Evolutionary conservation across 176 grass and related monocot genomes (phyloP).

Genomic region (Phyllostachys edulis): DNA sequence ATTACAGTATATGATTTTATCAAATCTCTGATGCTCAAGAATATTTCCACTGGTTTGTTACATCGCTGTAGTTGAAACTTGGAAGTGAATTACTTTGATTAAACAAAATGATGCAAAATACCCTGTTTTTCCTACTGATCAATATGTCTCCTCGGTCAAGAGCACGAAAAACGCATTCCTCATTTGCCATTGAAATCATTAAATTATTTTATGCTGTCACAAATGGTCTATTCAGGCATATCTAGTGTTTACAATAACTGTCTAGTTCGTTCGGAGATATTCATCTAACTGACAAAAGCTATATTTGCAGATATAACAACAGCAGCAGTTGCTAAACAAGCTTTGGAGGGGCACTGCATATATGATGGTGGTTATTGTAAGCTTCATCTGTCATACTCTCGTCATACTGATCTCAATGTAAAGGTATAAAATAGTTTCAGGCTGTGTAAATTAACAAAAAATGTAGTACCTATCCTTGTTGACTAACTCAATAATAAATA

Average conservation of each 20-base stretch:
- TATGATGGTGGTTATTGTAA: constrained; percentile 99
- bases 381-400: constrained; percentile 99
- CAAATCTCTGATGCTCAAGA: not conserved
- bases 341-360: constrained; percentile 99
- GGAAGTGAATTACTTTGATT: constrained; percentile 13
- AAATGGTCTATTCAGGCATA: not conserved
- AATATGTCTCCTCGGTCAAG: not conserved
- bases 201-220: not conserved
- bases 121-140: not conserved
- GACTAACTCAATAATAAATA: constrained; percentile 35
- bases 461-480: constrained; percentile 2
- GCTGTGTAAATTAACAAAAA: constrained; percentile 43
- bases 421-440: constrained; percentile 90
- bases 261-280: not conserved
- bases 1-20: constrained; percentile 13
- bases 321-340: constrained; percentile 89
- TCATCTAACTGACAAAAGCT: constrained; percentile 1
- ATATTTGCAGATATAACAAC: constrained; percentile 61
- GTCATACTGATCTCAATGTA: constrained; percentile 99
- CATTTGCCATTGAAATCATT: not conserved
- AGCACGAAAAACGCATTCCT: not conserved
- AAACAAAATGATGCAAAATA: not conserved
- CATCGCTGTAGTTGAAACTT: not conserved
- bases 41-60: not conserved
- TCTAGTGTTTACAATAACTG: not conserved